These are phyloP conservation scores for Lachnellula subtilissima DNA, from an alignment of 2,329 filamentous ascomycete genomes.

Conservation along the genomic window DNA sequence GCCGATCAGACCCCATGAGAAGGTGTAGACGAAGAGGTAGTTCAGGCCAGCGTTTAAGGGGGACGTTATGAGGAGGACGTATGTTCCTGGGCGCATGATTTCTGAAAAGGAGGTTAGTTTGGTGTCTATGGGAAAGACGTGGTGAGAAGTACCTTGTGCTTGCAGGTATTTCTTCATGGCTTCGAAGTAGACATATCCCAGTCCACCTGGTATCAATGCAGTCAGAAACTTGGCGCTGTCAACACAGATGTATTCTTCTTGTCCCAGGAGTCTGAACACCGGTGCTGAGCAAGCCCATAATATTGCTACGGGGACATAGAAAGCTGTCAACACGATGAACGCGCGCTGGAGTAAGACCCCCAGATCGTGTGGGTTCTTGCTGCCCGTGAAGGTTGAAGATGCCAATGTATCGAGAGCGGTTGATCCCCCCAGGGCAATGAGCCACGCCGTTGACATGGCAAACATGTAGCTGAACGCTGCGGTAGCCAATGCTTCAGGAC, in stretches of 20 bases:
- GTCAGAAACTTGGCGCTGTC: constrained; percentile 70
- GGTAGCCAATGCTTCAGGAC: constrained; percentile 73
- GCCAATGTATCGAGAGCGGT: constrained; percentile 83
- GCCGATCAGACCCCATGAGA: constrained; percentile 68
- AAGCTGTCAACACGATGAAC: constrained; percentile 63
- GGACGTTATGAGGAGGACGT: constrained; percentile 76
- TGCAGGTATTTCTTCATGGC: constrained; percentile 82
- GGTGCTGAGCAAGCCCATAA: constrained; percentile 73
- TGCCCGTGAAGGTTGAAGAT: constrained; percentile 76
- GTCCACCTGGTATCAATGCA: constrained; percentile 70
- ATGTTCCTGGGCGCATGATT: constrained; percentile 78
- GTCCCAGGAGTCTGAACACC: constrained; percentile 68
- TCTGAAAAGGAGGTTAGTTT: constrained; percentile 23
- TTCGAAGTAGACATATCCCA: constrained; percentile 87
- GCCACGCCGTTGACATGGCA: constrained; percentile 82
- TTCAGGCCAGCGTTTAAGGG: constrained; percentile 78
- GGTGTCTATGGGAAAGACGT: constrained; percentile 39
- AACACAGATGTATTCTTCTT: constrained; percentile 70
- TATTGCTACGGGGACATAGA: constrained; percentile 68
- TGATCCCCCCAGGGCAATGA: constrained; percentile 79
- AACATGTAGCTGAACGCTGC: constrained; percentile 93
- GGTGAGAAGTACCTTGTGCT: constrained; percentile 69
- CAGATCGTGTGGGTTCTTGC: constrained; percentile 71
- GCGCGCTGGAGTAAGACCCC: constrained; percentile 74
- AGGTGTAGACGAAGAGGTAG: constrained; percentile 70